These are phyloP conservation scores for Citeromyces hawaiiensis DNA, from an alignment of 1,139 yeast species.

Conservation along the genomic window DNA sequence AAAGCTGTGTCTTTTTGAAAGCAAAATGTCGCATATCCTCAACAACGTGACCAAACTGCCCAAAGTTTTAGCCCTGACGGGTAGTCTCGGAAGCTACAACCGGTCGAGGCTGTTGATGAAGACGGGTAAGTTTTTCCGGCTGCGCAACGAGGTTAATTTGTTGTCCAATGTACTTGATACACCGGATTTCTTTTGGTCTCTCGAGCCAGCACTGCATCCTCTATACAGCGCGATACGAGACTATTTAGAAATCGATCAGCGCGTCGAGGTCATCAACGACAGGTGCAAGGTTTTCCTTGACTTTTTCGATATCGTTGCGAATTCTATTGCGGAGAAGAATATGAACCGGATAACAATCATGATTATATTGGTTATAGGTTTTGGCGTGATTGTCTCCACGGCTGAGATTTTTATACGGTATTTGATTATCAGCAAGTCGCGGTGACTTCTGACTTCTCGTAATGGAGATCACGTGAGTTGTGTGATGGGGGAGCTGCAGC, in stretches of 20 bases:
- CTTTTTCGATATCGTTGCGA: conserved; percentile 84
- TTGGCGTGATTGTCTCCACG: conserved; percentile 62
- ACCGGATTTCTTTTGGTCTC: conserved; percentile 93
- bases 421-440: conserved; percentile 21
- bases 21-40: conserved; percentile 75
- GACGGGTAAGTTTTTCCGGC: conserved; percentile 79
- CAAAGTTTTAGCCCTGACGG: conserved; percentile 79
- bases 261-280: conserved; percentile 88
- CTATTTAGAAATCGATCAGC: conserved; percentile 84
- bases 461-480: no score
- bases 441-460: no score
- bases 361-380: conserved; percentile 69
- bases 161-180: conserved; percentile 87
- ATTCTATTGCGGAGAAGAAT: conserved; percentile 85
- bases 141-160: conserved; percentile 86
- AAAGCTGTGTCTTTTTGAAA: conserved; percentile 79
- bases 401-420: conserved; percentile 47
- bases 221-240: conserved; percentile 82
- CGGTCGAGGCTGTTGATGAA: conserved; percentile 67
- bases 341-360: conserved; percentile 88
- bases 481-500: no score
- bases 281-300: conserved; percentile 89
- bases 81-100: conserved; percentile 73
- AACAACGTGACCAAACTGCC: conserved; percentile 83
- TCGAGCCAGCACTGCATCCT: conserved; percentile 92